These are phyloP conservation scores for Cryphonectria naterciae DNA, from an alignment of 2,329 filamentous ascomycete genomes.

Conservation along the genomic window DNA sequence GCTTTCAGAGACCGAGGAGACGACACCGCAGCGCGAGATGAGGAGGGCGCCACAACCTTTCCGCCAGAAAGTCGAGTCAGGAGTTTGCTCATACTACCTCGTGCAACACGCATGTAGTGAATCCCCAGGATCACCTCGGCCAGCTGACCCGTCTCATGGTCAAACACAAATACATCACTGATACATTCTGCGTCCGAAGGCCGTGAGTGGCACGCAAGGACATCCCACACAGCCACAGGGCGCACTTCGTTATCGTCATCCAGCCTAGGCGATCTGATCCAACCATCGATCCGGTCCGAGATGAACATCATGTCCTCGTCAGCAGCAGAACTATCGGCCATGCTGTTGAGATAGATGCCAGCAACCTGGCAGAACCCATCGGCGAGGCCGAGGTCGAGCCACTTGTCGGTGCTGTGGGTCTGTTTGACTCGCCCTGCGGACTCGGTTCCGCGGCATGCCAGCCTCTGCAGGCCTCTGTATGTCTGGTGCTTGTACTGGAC, in stretches of 20 bases:
- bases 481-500: slow-evolving; percentile 39
- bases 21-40: not conserved
- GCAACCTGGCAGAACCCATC: slow-evolving; percentile 43
- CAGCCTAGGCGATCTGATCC: slow-evolving; percentile 38
- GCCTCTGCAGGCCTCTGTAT: slow-evolving; percentile 39
- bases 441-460: slow-evolving; percentile 36
- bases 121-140: slow-evolving; percentile 41
- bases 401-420: slow-evolving; percentile 27
- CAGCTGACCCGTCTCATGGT: slow-evolving; percentile 35
- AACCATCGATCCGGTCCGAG: slow-evolving; percentile 37
- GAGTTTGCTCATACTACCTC: slow-evolving; percentile 37
- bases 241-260: not conserved
- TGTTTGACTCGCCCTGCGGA: slow-evolving; percentile 38
- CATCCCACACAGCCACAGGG: slow-evolving; percentile 32
- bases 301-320: slow-evolving; percentile 38
- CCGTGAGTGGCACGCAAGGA: slow-evolving; percentile 35
- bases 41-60: not conserved
- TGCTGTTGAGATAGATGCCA: slow-evolving; percentile 43
- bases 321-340: slow-evolving; percentile 34
- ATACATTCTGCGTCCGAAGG: slow-evolving; percentile 35
- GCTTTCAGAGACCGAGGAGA: not conserved
- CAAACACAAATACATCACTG: slow-evolving; percentile 43
- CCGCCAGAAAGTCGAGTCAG: slow-evolving; percentile 25
- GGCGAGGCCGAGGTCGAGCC: slow-evolving; percentile 35
- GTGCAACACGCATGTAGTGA: slow-evolving; percentile 36